phyloP scores from a whole-genome alignment of 257 asterid genomes.

The Solanum bulbocastanum region DNA sequence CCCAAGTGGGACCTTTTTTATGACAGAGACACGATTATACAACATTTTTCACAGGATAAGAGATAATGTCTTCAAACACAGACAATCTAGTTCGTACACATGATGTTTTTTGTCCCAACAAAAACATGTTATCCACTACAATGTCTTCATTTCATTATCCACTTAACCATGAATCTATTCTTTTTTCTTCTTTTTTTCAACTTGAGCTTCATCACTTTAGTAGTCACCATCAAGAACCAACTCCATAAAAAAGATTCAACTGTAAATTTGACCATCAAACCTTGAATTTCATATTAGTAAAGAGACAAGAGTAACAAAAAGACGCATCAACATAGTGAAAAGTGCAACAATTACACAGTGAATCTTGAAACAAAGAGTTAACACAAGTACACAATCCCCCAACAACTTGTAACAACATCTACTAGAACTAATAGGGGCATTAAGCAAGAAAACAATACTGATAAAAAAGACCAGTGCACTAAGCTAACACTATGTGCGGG shows the following conservation, averaged over 20 bases:
- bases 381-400: constrained; percentile 8
- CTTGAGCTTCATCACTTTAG: not conserved
- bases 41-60: not conserved
- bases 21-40: not conserved
- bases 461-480: not conserved
- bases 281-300: not conserved
- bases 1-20: not conserved
- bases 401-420: constrained; percentile 16
- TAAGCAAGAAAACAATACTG: not conserved
- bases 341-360: not conserved
- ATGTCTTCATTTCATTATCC: not conserved
- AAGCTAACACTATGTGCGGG: not conserved
- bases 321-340: not conserved
- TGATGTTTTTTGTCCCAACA: not conserved
- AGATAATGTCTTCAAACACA: not conserved
- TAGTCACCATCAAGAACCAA: not conserved
- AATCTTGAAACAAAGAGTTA: not conserved
- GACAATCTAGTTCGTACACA: constrained; percentile 1
- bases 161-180: not conserved
- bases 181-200: not conserved
- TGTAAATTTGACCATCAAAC: not conserved
- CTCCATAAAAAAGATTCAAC: not conserved
- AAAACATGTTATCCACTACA: not conserved
- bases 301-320: not conserved
- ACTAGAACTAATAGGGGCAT: constrained; percentile 4